phyloP scores from a whole-genome alignment of 257 asterid genomes.

The Phtheirospermum japonicum region DNA sequence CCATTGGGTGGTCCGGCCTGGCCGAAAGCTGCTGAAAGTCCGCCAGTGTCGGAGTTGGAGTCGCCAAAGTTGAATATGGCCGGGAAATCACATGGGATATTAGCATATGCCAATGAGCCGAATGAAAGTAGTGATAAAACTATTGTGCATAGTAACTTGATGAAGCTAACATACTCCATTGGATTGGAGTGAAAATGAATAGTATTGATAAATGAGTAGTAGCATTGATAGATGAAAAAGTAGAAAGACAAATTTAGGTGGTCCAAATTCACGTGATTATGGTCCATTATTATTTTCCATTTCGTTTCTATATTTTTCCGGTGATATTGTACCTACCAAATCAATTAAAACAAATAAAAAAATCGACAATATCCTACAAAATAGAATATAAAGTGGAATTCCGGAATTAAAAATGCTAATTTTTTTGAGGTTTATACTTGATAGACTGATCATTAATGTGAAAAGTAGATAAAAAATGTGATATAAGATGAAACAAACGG shows the following conservation, averaged over 20 bases:
- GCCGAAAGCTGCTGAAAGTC: slow-evolving; percentile 89
- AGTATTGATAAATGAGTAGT: not conserved
- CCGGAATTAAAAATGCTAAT: no score
- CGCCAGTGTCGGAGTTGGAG: slow-evolving; percentile 97
- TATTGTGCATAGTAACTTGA: not conserved
- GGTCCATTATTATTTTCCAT: not conserved
- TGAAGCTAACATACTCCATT: slow-evolving; percentile 22
- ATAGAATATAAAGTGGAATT: no score
- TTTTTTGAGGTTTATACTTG: not conserved
- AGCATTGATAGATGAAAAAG: not conserved
- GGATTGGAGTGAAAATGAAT: slow-evolving; percentile 12
- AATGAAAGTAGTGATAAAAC: slow-evolving; percentile 6
- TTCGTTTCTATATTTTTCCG: no score
- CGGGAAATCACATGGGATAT: slow-evolving; percentile 53
- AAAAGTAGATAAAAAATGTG: not conserved
- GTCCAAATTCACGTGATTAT: slow-evolving; percentile 29
- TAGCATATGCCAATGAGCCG: slow-evolving; percentile 16
- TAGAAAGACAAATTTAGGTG: slow-evolving; percentile 23
- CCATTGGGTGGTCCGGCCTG: slow-evolving; percentile 82
- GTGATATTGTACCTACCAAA: no score
- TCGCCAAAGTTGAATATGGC: slow-evolving; percentile 93
- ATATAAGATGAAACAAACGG: not conserved
- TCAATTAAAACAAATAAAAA: no score
- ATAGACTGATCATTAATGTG: no score
- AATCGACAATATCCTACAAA: no score